A percentile compares a stretch with the other conserved stretches of the same genome.
Conservation (phyloP, 2,329 filamentous ascomycete species). For the Xylaria sp. region DNA sequence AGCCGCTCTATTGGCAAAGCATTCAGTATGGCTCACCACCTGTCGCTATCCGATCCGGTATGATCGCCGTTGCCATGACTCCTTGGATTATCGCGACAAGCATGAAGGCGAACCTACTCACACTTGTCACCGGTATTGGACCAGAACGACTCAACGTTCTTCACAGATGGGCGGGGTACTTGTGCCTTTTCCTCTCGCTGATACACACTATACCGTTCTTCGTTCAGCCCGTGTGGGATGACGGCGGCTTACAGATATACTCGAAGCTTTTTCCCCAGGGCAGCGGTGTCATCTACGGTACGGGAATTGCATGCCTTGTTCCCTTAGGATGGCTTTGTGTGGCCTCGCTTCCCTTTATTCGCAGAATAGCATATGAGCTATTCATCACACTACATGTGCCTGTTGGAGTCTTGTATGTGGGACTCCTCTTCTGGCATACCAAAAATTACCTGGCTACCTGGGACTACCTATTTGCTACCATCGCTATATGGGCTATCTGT, state of each 20-base stretch:
- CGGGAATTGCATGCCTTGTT: conserved; percentile 82
- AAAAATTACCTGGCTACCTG: conserved; percentile 92
- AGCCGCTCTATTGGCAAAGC: conserved; percentile 88
- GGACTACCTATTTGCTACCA: conserved; percentile 85
- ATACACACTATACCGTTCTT: conserved; percentile 92
- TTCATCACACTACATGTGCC: conserved; percentile 87
- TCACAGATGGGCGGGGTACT: conserved; percentile 89
- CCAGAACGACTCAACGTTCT: conserved; percentile 93
- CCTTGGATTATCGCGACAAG: conserved; percentile 92
- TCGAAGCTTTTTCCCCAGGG: conserved; percentile 72
- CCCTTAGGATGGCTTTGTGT: conserved; percentile 85
- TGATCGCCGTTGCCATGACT: conserved; percentile 90
- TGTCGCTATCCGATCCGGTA: conserved; percentile 84
- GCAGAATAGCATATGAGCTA: conserved; percentile 82
- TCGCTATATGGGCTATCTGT: conserved; percentile 80
- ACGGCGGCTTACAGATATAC: conserved; percentile 77
- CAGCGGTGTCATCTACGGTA: conserved; percentile 81
- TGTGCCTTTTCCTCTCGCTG: conserved; percentile 83
- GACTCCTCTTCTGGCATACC: conserved; percentile 93
- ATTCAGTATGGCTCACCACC: conserved; percentile 90
- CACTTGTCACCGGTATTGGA: conserved; percentile 86
- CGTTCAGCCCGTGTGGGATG: conserved; percentile 85
- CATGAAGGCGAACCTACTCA: conserved; percentile 90
- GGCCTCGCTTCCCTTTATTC: conserved; percentile 82
- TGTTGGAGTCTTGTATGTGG: conserved; percentile 81